Conservation (phyloP, 192 early-diverging fungal genomes). For the Coemansia sp. region DNA sequence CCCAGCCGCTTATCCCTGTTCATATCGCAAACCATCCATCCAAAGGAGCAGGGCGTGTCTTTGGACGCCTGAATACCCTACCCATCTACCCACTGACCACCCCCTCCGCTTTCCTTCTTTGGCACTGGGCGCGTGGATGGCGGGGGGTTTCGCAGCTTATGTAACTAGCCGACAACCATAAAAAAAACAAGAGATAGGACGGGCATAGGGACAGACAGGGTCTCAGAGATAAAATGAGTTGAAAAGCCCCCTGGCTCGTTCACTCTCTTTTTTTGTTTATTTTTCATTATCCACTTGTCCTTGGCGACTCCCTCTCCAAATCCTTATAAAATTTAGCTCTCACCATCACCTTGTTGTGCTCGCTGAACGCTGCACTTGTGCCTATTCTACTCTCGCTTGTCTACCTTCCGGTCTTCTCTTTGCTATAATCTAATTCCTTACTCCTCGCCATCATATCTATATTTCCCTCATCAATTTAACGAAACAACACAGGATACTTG, state of each 20-base stretch:
- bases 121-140: neutral
- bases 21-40: conserved; percentile 3
- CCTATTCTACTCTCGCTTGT: neutral
- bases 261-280: neutral
- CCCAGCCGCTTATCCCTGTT: neutral
- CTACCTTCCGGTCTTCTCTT: neutral
- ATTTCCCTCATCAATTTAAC: neutral
- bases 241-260: neutral
- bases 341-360: neutral
- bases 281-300: neutral
- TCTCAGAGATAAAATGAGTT: neutral
- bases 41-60: conserved; percentile 7
- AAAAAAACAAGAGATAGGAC: neutral
- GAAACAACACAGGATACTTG: neutral
- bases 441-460: neutral
- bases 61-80: neutral
- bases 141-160: neutral
- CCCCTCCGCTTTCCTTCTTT: conserved; percentile 8
- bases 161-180: neutral
- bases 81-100: conserved; percentile 2
- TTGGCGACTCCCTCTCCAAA: neutral
- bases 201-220: conserved; percentile 5
- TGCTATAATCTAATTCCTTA: neutral
- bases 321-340: neutral
- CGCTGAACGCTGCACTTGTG: neutral